Percentiles rank a stretch among this genome's conserved stretches.
Conservation (phyloP, 2,329 filamentous ascomycete species). For the Penicillium occitanis region DNA sequence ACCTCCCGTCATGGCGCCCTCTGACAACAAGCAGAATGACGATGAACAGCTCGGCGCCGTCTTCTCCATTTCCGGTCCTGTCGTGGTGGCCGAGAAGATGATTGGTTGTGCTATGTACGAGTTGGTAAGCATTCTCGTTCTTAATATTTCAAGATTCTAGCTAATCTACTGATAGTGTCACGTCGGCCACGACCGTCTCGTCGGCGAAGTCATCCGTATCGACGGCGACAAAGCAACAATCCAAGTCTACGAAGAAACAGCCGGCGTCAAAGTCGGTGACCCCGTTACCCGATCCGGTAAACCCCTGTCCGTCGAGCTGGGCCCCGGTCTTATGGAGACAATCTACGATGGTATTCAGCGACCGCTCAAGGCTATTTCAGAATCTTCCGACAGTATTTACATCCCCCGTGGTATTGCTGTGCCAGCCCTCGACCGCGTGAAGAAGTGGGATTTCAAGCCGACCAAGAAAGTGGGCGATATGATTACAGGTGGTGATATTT, state of each 20-base stretch:
- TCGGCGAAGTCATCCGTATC: slow-evolving; percentile 98
- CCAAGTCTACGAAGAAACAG: slow-evolving; percentile 99
- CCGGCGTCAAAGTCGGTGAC: slow-evolving; percentile 93
- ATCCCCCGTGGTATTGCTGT: slow-evolving; percentile 91
- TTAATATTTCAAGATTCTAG: not conserved
- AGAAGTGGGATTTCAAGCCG: slow-evolving; percentile 96
- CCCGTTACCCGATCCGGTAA: slow-evolving; percentile 89
- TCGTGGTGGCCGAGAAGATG: slow-evolving; percentile 97
- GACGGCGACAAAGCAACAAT: slow-evolving; percentile 93
- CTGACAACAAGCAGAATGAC: slow-evolving; percentile 48
- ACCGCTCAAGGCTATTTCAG: slow-evolving; percentile 80
- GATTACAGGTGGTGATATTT: slow-evolving; percentile 93
- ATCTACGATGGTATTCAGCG: slow-evolving; percentile 99
- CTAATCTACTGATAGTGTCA: slow-evolving; percentile 60
- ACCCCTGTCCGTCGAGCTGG: slow-evolving; percentile 94
- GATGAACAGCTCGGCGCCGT: slow-evolving; percentile 63
- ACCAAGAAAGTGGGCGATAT: slow-evolving; percentile 89
- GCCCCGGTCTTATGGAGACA: slow-evolving; percentile 94
- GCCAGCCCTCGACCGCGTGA: slow-evolving; percentile 82
- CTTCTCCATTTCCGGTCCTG: slow-evolving; percentile 77
- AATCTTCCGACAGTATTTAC: slow-evolving; percentile 83
- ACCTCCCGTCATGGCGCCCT: slow-evolving; percentile 43
- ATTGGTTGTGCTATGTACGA: slow-evolving; percentile 99
- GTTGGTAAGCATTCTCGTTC: slow-evolving; percentile 60
- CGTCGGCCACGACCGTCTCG: slow-evolving; percentile 87